Evolutionary conservation across 768 basidiomycete genomes (phyloP), one percentile per base, ranked within the genome.

Genomic region (Psilocybe sp.): DNA sequence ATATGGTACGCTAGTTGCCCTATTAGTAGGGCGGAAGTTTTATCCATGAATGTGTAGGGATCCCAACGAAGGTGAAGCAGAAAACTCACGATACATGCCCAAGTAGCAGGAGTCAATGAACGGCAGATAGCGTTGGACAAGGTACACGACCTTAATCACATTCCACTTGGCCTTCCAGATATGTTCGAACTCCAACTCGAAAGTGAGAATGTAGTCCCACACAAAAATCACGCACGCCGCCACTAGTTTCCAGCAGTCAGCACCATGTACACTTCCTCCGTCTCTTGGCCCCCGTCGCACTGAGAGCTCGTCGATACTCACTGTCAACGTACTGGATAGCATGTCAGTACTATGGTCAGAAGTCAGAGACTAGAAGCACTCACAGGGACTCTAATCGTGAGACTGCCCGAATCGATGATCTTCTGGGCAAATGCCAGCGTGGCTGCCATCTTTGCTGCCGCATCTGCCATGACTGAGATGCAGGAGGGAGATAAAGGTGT

Each of bases 51-150:
- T 33, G 31, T 31, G 42, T 23, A 10, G 5, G 23, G 4, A 13
- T 13, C 23, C n/a, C 20, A 49, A 12, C 12, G 5, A 8, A 40
- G 1, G 9, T 19, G 20, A 13, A 6, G n/a, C 19, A 38, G 8
- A 15, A 20, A 16, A 44, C 51, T 52, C 19, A 56, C 55, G 55
- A 44, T 49, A 50, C 10, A 52, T 28, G 15, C 43, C 37, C 5
- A 56, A 40, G 8, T 40, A 52, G 12, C 49, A 47, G 3, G 51
- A 47, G 15, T 56, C 55, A 1, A 47, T 11, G 32, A 56, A 52
- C 18, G 55, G 55, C 4, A 56, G 44, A 41, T 56, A 56, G 4
- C 55, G 47, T 33, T 56, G 55, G 19, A 56, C 23, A 15, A 56
- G 18, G 36, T 49, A 56, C 7, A 56, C 10, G 6, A 37, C 14